Evolutionary conservation across 2,329 filamentous ascomycete species (phyloP), one percentile per base, ranked within the genome.

Genomic region (Diaporthe ilicicola): DNA sequence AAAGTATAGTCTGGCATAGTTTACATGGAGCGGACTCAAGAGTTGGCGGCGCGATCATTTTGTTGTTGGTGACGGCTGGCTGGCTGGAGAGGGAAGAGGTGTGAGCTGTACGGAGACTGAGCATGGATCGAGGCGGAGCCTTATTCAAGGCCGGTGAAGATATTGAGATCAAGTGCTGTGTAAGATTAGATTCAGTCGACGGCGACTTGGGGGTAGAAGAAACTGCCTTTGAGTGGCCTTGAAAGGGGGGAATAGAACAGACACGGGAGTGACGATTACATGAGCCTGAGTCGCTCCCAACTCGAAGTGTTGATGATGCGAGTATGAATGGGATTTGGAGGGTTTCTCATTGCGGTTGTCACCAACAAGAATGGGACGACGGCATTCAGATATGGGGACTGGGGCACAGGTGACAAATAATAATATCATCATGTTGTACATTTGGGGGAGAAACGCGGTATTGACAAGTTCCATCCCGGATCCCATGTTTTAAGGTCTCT

Each of bases 351-450:
- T n/a, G 39, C 37, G 8, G n/a, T 24, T 12, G 10, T 34, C 15
- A 10, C n/a, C 17, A 29, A 48, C 29, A 48, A 2, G 3, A 22
- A n/a, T n/a, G n/a, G n/a, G 13, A 15, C n/a, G 27, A 34, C 10
- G 10, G 9, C 10, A 55, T 5, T 12, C 4, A n/a, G 10, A 3
- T 13, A 19, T n/a, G 39, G 4, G 62, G 10, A 24, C 15, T 4
- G 15, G 29, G 54, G n/a, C 37, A 29, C 5, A 22, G 9, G 56
- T 22, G 29, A 32, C 24, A 46, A 46, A 29, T 54, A 54, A 67
- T 53, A 51, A 67, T 53, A 51, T 66, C 66, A 9, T 74, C n/a
- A 48, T 74, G 69, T 72, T 72, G 48, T 74, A 74, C 72, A 70
- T 68, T 71, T 71, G 53, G 54, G 51, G 48, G 44, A 27, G 39